Base-by-base conservation (phyloP, 2,329 filamentous ascomycete genomes). In the Pseudonectria buxi region DNA sequence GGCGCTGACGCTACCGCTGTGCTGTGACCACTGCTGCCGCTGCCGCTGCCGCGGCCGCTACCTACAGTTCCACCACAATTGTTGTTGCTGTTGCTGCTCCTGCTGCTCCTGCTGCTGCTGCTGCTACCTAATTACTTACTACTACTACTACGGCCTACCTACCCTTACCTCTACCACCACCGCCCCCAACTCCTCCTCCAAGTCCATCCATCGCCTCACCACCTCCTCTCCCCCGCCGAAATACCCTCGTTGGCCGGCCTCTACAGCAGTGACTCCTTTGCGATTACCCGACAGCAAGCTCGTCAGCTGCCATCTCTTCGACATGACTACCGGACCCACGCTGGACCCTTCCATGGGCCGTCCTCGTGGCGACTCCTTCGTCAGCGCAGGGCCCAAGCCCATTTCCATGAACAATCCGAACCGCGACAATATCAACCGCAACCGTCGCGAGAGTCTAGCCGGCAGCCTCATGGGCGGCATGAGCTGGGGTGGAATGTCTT, bases 401-500 rank as follows among this genome's bases (percentile, higher is more conserved):
- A 82, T 82, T 46, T 78, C 76, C 41, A 76, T 81, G 68, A 72
- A 69, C 53, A 81, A 79, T 50, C 70, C 75, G 33, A 79, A 78
- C 54, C 72, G 76, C 59, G 74, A 78, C 48, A 63, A 67, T 50
- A 68, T 71, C 49, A 70, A 67, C 54, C 71, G 76, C 43, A 71
- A 67, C 35, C 70, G 78, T 44, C 69, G 78, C 49, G 78, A 82
- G 57, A 77, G 71, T 37, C 59, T 81, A 24, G 77, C 76, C 12
- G 77, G 76, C 32, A 82, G 78, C 54, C 61, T 81, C 39, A 78
- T 81, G 65, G 83, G 81, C 45, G 89, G 90, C 52, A 88, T 95
- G 81, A 95, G 89, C 64, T 98, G 90, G 89, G 90, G 90, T 57
- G 90, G 89, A 47, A 79, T 95, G 41, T 96, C 90, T 7, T 86